Percentiles rank a stretch among this genome's conserved stretches.
Conservation (phyloP, 2,329 filamentous ascomycete genomes). For the Hymenoscyphus fructigenus region DNA sequence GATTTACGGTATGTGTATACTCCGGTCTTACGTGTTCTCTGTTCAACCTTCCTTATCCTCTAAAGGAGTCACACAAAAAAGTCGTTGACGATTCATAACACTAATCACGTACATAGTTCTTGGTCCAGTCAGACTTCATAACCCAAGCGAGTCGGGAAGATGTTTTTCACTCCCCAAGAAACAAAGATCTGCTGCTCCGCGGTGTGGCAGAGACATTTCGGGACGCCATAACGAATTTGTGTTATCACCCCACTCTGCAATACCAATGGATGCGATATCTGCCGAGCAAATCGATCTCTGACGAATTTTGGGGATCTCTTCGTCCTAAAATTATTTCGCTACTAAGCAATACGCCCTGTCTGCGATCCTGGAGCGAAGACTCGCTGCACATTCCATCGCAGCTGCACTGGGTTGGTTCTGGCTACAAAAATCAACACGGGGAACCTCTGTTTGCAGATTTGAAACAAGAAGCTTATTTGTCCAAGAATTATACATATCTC, state of each 20-base stretch:
- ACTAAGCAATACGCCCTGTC: background rate
- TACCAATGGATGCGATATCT: constrained; percentile 49
- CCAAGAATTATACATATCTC: background rate
- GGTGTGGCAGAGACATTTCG: background rate
- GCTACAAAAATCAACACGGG: background rate
- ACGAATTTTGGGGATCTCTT: constrained; percentile 9
- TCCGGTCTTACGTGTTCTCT: background rate
- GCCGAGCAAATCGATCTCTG: constrained; percentile 31
- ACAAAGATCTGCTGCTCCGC: background rate
- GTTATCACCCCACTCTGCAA: constrained; percentile 38
- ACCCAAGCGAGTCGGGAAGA: background rate
- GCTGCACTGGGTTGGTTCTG: background rate
- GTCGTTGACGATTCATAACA: too few species aligned
- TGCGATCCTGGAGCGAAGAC: background rate
- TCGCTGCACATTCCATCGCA: background rate
- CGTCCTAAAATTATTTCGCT: background rate
- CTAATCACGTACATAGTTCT: background rate
- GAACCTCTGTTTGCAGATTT: background rate
- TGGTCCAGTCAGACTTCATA: background rate
- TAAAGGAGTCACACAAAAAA: too few species aligned
- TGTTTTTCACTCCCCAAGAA: background rate
- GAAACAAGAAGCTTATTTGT: background rate
- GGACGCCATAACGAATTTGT: constrained; percentile 36
- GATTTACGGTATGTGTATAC: background rate
- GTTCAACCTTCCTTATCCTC: background rate